Percentiles rank a stretch among this genome's conserved stretches.
phyloP scores from a whole-genome alignment of 2,329 filamentous ascomycete genomes.

The Hymenoscyphus linearis region DNA sequence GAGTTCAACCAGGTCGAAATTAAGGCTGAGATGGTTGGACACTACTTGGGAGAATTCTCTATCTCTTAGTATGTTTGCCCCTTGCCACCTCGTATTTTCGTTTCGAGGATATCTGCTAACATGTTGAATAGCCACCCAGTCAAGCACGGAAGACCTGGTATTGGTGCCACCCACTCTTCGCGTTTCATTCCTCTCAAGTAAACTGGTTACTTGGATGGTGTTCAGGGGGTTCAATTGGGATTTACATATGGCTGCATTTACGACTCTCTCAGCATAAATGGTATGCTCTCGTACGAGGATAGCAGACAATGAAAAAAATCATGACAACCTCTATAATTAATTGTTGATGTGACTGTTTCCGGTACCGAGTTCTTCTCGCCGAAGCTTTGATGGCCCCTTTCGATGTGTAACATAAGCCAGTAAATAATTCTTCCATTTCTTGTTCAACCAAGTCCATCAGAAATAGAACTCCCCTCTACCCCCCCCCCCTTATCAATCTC shows the following conservation, averaged over 20 bases:
- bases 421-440: no score
- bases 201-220: conserved; percentile 31
- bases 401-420: no score
- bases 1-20: conserved; percentile 99
- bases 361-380: background rate
- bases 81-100: background rate
- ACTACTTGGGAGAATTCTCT: conserved; percentile 98
- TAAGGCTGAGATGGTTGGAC: conserved; percentile 99
- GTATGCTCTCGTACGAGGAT: conserved; percentile 6
- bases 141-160: conserved; percentile 99
- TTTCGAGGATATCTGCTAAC: conserved; percentile 41
- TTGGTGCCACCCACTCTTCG: conserved; percentile 99
- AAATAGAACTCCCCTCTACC: no score
- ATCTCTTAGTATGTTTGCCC: conserved; percentile 87
- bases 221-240: conserved; percentile 24
- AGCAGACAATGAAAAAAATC: conserved; percentile 8
- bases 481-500: no score
- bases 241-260: conserved; percentile 15
- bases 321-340: conserved; percentile 2
- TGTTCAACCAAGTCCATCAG: no score
- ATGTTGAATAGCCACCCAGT: conserved; percentile 75
- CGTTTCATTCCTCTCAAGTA: conserved; percentile 99
- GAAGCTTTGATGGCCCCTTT: background rate
- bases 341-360: background rate
- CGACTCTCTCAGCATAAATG: conserved; percentile 4